Conservation (phyloP, 2,329 filamentous ascomycete genomes). For the Camptophora hylomeconis region DNA sequence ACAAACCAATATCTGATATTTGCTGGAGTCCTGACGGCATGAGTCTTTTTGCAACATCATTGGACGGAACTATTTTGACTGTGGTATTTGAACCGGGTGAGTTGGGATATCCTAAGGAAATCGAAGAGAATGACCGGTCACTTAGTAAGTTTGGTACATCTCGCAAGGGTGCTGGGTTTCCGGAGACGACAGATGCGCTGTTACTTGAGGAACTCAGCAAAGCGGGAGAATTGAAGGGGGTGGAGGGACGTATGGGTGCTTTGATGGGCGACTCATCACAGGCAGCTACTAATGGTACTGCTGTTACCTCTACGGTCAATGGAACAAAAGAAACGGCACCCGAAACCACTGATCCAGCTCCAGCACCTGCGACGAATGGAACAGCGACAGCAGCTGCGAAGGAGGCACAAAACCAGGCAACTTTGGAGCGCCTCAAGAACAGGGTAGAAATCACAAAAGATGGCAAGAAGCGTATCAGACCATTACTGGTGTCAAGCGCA, state of each 20-base stretch:
- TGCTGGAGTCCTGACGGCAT: slow-evolving; percentile 89
- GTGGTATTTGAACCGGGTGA: slow-evolving; percentile 76
- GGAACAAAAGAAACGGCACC: slow-evolving; percentile 13
- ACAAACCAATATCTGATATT: slow-evolving; percentile 86
- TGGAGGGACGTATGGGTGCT: slow-evolving; percentile 94
- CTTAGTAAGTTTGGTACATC: slow-evolving; percentile 86
- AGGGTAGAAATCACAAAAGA: slow-evolving; percentile 92
- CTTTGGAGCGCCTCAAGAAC: slow-evolving; percentile 65
- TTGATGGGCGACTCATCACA: slow-evolving; percentile 72
- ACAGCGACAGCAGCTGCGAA: slow-evolving; percentile 23
- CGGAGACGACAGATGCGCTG: slow-evolving; percentile 82
- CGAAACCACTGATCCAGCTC: no score
- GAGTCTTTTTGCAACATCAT: slow-evolving; percentile 69
- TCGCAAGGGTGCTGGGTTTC: slow-evolving; percentile 74
- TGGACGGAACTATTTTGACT: slow-evolving; percentile 78
- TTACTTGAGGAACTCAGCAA: slow-evolving; percentile 84
- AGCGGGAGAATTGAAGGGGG: slow-evolving; percentile 74
- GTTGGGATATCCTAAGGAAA: slow-evolving; percentile 72
- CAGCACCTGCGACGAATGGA: no score
- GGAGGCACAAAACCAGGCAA: slow-evolving; percentile 43
- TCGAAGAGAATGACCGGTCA: slow-evolving; percentile 83
- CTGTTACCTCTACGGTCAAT: slow-evolving; percentile 10
- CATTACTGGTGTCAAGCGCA: slow-evolving; percentile 79
- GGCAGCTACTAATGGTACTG: slow-evolving; percentile 34
- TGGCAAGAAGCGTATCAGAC: slow-evolving; percentile 89